Percentiles rank a stretch among this genome's conserved stretches.
Evolutionary conservation across 192 early-diverging fungal genomes (phyloP).

Genomic region (Lobulomyces angularis): DNA sequence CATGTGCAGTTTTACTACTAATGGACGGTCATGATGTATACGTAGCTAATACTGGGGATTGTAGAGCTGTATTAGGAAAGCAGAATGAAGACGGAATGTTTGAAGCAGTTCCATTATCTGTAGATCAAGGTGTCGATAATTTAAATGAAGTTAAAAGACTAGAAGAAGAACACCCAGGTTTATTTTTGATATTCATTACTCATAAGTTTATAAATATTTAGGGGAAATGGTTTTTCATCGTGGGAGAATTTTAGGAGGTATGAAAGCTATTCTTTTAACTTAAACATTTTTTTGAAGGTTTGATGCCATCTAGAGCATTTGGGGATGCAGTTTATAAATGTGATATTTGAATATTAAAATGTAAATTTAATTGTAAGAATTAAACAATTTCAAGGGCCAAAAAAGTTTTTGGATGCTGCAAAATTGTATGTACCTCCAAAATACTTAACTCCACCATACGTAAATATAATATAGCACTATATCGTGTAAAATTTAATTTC

Average conservation of each 20-base stretch:
- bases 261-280: no score
- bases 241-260: conserved; percentile 35
- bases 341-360: no score
- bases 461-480: no score
- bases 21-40: conserved; percentile 32
- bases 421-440: conserved; percentile 11
- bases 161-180: conserved; percentile 39
- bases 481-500: no score
- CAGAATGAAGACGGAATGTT: conserved; percentile 8
- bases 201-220: no score
- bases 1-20: conserved; percentile 36
- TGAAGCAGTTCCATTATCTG: conserved; percentile 18
- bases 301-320: conserved; percentile 42
- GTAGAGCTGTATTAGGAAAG: conserved; percentile 28
- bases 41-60: conserved; percentile 35
- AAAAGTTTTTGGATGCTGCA: no score
- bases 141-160: conserved; percentile 30
- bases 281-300: no score
- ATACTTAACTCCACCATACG: conserved; percentile 34
- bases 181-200: no score
- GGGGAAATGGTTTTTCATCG: conserved; percentile 24
- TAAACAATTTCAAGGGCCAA: no score
- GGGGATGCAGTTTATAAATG: no score
- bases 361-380: no score
- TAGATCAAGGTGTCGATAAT: conserved; percentile 30